phyloP scores from a whole-genome alignment of 2,329 filamentous ascomycete genomes.

The Trichoderma lentiforme region DNA sequence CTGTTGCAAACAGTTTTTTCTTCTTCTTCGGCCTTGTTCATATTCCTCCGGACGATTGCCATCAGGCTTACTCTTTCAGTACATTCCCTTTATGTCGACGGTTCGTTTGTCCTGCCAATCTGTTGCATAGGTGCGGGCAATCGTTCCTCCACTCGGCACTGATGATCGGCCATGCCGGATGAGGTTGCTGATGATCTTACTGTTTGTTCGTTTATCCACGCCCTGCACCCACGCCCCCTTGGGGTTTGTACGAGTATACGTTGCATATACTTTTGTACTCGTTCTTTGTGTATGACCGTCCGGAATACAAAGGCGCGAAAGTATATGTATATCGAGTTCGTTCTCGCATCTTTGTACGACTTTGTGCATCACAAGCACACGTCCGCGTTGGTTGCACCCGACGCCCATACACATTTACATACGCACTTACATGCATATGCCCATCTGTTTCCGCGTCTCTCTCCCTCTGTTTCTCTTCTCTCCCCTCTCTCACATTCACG shows the following conservation, averaged over 20 bases:
- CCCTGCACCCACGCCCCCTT: conserved; percentile 2
- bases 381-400: neutral
- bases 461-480: neutral
- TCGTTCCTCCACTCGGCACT: conserved; percentile 8
- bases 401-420: neutral
- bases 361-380: neutral
- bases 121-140: neutral
- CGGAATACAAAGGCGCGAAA: neutral
- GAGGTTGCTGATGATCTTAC: conserved; percentile 11
- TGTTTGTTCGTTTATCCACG: neutral
- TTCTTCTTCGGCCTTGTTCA: neutral
- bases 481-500: neutral
- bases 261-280: neutral
- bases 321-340: neutral
- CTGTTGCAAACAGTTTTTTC: neutral
- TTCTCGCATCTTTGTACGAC: neutral
- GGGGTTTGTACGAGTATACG: neutral
- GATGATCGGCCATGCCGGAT: conserved; percentile 15
- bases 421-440: neutral
- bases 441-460: neutral
- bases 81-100: neutral
- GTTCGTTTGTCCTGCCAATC: conserved; percentile 2
- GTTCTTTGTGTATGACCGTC: neutral
- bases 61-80: neutral
- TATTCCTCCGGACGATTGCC: neutral